phyloP scores from a whole-genome alignment of 768 basidiomycete genomes.

The Russula emetica region DNA sequence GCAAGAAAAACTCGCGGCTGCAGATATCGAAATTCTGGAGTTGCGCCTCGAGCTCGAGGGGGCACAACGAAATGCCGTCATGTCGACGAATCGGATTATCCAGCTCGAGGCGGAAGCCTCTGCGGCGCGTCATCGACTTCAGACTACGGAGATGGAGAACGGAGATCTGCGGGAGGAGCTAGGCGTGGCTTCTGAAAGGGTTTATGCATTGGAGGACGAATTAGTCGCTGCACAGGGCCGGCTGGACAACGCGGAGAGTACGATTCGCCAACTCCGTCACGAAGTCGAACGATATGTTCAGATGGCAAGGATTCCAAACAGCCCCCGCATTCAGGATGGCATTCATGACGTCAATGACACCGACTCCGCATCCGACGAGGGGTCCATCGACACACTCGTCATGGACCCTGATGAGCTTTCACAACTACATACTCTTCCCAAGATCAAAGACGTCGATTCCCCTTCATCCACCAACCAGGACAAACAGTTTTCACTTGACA shows the following conservation, averaged over 20 bases:
- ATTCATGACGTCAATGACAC: constrained; percentile 14
- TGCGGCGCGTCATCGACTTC: constrained; percentile 13
- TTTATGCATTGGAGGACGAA: constrained; percentile 23
- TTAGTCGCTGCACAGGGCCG: constrained; percentile 11
- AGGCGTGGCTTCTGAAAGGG: constrained; percentile 8
- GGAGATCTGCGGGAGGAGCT: constrained; percentile 20
- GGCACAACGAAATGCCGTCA: constrained; percentile 25
- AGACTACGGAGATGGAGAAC: constrained; percentile 14
- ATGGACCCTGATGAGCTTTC: constrained; percentile 15
- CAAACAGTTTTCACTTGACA: neutral
- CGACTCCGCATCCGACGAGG: constrained; percentile 23
- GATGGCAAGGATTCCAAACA: constrained; percentile 6
- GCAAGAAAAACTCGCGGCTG: constrained; percentile 23
- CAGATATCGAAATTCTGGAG: constrained; percentile 25
- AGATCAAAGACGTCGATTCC: constrained; percentile 8
- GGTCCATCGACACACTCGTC: constrained; percentile 26
- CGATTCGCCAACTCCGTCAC: constrained; percentile 14
- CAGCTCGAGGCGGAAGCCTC: constrained; percentile 25
- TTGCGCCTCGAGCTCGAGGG: constrained; percentile 26
- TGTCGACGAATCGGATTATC: constrained; percentile 27
- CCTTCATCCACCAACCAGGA: neutral
- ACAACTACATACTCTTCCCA: neutral
- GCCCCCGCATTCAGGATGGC: neutral
- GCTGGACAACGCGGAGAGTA: constrained; percentile 13
- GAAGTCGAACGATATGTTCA: constrained; percentile 15